Evolutionary conservation across 495 filamentous ascomycete species (phyloP).

Genomic region (Xylaria longipes): DNA sequence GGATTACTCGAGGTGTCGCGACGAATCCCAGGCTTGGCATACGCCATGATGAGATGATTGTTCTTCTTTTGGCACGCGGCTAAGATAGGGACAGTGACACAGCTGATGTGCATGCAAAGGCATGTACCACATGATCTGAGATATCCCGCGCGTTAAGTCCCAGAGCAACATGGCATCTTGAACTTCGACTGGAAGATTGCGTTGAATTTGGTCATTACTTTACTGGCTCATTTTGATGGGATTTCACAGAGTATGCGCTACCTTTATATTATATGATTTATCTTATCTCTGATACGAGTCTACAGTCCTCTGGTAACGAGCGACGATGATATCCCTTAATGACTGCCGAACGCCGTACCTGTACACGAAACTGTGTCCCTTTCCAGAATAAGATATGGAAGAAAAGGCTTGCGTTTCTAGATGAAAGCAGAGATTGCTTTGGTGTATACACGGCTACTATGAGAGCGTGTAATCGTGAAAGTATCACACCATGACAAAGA

Average conservation of each 20-base stretch:
- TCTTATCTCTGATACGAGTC: background rate
- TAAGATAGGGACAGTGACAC: background rate
- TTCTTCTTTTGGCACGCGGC: background rate
- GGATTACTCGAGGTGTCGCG: background rate
- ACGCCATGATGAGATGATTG: background rate
- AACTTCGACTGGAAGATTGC: background rate
- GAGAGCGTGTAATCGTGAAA: background rate
- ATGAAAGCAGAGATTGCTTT: slow-evolving; percentile 1
- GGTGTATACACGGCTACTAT: slow-evolving; percentile 19
- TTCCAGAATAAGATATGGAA: slow-evolving; percentile 2
- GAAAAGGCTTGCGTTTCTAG: slow-evolving; percentile 4
- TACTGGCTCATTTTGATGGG: no score
- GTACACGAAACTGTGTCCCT: background rate
- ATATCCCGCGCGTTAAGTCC: background rate
- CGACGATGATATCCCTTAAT: background rate
- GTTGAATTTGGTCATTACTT: background rate
- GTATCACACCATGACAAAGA: slow-evolving; percentile 14
- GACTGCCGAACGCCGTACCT: slow-evolving; percentile 3
- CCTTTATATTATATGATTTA: slow-evolving; percentile 13
- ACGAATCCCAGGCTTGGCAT: background rate
- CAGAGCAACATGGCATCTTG: background rate
- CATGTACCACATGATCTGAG: background rate
- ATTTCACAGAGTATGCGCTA: background rate
- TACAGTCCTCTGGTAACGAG: slow-evolving; percentile 7
- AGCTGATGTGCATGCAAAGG: background rate